Evolutionary conservation across 2,329 filamentous ascomycete genomes (phyloP), one percentile per base, ranked within the genome.

Genomic region (Trichoderma brevicompactum): DNA sequence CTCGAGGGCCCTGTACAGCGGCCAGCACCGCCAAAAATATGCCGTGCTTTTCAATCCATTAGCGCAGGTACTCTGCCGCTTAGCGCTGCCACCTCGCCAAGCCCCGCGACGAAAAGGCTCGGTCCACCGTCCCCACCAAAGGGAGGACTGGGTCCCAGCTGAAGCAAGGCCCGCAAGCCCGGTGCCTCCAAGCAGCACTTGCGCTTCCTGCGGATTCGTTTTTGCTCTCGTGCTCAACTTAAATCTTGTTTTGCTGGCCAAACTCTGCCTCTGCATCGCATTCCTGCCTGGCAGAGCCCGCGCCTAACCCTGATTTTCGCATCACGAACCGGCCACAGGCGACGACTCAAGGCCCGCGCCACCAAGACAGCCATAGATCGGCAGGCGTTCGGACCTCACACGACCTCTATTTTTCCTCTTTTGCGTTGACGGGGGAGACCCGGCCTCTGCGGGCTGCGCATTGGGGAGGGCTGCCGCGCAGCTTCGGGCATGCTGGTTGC

Each of bases 201-300:
- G 49, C 59, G 48, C 59, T 43, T 38, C 28, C 48, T 53, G 59
- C 59, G 36, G 59, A 62, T 62, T 38, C 36, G 36, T 62, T 62
- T 43, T 38, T 62, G 59, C 59, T 38, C 59, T 62, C 59, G 59
- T 62, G 59, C 59, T 62, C 59, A 54, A 43, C 49, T 62, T 38
- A 13, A 53, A 36, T 53, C 59, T 54, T 34, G 48, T 7, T 36
- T 62, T 62, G 28, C 59, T 13, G 59, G 49, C 59, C 36, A 62
- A 23, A 44, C 38, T 54, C 59, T 62, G 58, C 58, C 46, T 61
- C 58, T 52, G 48, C 58, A 52, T 53, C 17, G 48, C 49, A 43
- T 62, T 46, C 48, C 49, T 54, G 49, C 59, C 59, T 62, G 48
- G 36, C 12, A 41, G 38, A 43, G 28, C 17, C 59, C 59, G 59